A percentile compares a stretch with the other conserved stretches of the same genome.
Conservation (phyloP, 805 yeast species). For the Candida cerambycidarum region DNA sequence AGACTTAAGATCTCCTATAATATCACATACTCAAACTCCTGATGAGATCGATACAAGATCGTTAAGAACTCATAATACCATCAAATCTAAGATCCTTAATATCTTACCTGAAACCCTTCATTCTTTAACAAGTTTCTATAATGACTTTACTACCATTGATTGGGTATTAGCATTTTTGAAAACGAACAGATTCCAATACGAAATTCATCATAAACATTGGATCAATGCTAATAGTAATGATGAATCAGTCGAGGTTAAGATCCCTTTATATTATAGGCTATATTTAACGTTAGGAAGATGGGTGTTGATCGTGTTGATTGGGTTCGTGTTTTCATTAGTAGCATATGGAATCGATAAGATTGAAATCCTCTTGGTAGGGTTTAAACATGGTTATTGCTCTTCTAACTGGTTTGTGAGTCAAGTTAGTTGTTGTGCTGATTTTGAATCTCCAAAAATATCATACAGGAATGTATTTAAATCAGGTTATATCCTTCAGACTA, state of each 20-base stretch:
- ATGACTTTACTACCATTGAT: conserved; percentile 62
- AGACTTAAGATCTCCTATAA: conserved; percentile 21
- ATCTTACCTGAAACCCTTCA: conserved; percentile 19
- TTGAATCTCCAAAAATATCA: conserved; percentile 8
- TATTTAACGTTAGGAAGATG: conserved; percentile 47
- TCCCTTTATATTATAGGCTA: conserved; percentile 23
- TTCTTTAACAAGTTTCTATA: conserved; percentile 43
- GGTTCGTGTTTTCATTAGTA: conserved; percentile 46
- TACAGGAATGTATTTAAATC: conserved; percentile 20
- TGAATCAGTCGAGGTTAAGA: conserved; percentile 6
- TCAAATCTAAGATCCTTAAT: conserved; percentile 16
- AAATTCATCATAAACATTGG: conserved; percentile 33
- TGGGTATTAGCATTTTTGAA: conserved; percentile 53
- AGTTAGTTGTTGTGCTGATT: conserved; percentile 38
- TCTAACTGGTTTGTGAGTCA: conserved; percentile 45
- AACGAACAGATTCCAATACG: conserved; percentile 42
- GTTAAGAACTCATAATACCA: conserved; percentile 15
- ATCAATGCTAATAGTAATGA: conserved; percentile 6
- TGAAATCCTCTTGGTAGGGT: conserved; percentile 49
- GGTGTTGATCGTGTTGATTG: conserved; percentile 48
- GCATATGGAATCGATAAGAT: conserved; percentile 49
- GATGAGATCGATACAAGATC: conserved; percentile 7
- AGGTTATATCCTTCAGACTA: conserved; percentile 15
- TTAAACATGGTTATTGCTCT: conserved; percentile 52
- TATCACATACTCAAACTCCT: conserved; percentile 9